Evolutionary conservation across 805 yeast species (phyloP).

Genomic region (Ogataea chonburiensis): DNA sequence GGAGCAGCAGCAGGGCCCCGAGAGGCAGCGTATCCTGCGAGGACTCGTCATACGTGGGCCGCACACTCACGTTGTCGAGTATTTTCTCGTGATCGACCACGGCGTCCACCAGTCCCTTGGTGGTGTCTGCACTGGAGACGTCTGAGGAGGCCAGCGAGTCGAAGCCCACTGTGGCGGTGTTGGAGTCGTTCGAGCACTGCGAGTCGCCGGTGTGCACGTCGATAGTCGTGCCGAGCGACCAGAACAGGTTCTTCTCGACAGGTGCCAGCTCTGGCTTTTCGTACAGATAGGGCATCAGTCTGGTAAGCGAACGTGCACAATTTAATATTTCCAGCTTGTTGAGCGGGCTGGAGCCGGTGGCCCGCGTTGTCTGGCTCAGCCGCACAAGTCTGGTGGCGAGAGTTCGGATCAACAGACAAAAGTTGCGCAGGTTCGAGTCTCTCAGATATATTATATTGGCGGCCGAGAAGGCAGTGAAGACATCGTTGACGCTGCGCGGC

Average conservation of each 20-base stretch:
- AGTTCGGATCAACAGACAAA: constrained; percentile 50
- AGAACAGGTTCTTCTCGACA: constrained; percentile 39
- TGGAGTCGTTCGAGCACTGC: constrained; percentile 16
- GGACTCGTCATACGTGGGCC: constrained; percentile 17
- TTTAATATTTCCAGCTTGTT: constrained; percentile 46
- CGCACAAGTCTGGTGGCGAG: constrained; percentile 35
- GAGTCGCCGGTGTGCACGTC: constrained; percentile 16
- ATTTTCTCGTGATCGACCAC: constrained; percentile 12
- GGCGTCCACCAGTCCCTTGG: constrained; percentile 18
- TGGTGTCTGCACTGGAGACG: constrained; percentile 22
- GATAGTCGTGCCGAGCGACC: constrained; percentile 37
- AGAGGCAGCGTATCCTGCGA: constrained; percentile 27
- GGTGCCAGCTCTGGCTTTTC: constrained; percentile 46
- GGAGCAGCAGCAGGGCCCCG: constrained; percentile 39
- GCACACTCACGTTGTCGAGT: constrained; percentile 17
- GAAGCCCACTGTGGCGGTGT: constrained; percentile 27
- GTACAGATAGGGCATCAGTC: constrained; percentile 63
- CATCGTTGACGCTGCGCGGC: constrained; percentile 54
- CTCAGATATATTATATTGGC: constrained; percentile 60
- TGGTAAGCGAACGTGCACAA: constrained; percentile 63
- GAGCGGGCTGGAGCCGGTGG: constrained; percentile 21
- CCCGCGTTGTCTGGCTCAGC: constrained; percentile 19
- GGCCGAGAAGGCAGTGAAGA: constrained; percentile 55
- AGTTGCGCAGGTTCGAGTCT: constrained; percentile 55
- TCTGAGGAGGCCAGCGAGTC: constrained; percentile 23